Conservation (phyloP, 2,329 filamentous ascomycete species). For the Lachnellula cervina region DNA sequence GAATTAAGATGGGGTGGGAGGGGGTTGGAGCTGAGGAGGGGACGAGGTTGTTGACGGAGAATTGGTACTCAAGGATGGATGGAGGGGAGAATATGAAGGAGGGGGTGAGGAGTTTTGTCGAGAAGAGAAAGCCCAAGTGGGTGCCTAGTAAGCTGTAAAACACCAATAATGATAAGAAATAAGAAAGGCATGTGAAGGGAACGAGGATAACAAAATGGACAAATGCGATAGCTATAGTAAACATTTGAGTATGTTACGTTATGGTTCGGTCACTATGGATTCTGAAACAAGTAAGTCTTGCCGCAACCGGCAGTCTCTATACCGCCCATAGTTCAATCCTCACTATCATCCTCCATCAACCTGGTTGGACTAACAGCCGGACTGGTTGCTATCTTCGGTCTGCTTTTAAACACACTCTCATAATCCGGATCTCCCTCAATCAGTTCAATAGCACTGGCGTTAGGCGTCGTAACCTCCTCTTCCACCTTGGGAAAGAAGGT, state of each 20-base stretch:
- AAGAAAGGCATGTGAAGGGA: too few species aligned
- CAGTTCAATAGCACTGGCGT: constrained; percentile 38
- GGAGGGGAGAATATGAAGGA: constrained; percentile 69
- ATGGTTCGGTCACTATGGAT: too few species aligned
- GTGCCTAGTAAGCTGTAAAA: constrained; percentile 54
- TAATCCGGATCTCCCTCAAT: constrained; percentile 62
- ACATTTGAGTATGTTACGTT: too few species aligned
- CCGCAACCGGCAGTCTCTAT: too few species aligned
- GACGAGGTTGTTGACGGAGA: constrained; percentile 52
- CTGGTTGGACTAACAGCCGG: constrained; percentile 40
- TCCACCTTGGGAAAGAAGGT: constrained; percentile 44
- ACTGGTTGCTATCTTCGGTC: constrained; percentile 75
- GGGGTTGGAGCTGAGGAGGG: constrained; percentile 55
- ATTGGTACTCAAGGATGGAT: constrained; percentile 55
- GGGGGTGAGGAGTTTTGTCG: constrained; percentile 69
- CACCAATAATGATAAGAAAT: constrained; percentile 9
- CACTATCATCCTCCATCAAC: too few species aligned
- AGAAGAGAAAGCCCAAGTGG: constrained; percentile 68
- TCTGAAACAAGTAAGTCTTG: too few species aligned
- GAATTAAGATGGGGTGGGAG: constrained; percentile 69
- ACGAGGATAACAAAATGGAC: too few species aligned
- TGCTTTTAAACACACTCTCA: constrained; percentile 77
- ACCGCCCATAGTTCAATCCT: too few species aligned
- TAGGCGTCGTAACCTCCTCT: constrained; percentile 37
- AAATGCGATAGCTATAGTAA: too few species aligned